These are phyloP conservation scores for Boletus mariae DNA, from an alignment of 1,284 basidiomycete species.

Conservation along the genomic window DNA sequence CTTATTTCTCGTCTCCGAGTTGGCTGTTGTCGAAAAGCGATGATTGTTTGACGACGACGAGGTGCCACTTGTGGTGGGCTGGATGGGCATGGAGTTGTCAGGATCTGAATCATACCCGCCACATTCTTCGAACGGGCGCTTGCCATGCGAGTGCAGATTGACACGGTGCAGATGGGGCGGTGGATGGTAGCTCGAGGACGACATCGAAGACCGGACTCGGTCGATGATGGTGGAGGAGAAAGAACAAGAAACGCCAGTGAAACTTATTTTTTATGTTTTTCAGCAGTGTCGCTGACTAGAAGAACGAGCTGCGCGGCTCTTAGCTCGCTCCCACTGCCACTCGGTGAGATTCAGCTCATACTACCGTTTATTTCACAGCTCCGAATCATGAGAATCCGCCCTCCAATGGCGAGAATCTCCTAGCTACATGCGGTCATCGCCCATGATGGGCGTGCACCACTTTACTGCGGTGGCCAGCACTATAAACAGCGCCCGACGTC, in stretches of 20 bases:
- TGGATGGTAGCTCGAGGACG: conserved; percentile 24
- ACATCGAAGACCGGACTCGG: conserved; percentile 14
- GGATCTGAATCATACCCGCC: conserved; percentile 31
- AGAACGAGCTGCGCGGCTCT: neutral
- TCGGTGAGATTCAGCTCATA: too few species aligned
- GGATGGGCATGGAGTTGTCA: conserved; percentile 24
- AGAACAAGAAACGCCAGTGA: neutral
- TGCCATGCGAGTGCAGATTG: conserved; percentile 26
- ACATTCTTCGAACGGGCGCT: conserved; percentile 33
- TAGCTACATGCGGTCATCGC: too few species aligned
- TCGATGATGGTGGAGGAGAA: conserved; percentile 20
- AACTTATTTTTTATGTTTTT: conserved; percentile 9
- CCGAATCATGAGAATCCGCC: too few species aligned
- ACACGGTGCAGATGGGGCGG: conserved; percentile 26
- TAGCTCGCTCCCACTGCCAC: too few species aligned
- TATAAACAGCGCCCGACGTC: too few species aligned
- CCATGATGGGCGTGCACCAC: too few species aligned
- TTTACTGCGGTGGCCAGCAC: too few species aligned
- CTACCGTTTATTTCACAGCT: too few species aligned
- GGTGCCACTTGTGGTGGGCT: conserved; percentile 29
- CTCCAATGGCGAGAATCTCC: too few species aligned
- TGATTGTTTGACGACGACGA: conserved; percentile 22
- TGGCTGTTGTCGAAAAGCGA: conserved; percentile 19
- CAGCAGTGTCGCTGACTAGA: neutral
- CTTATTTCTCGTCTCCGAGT: conserved; percentile 28